These are phyloP conservation scores for Tetracladium maxilliforme DNA, from an alignment of 2,329 filamentous ascomycete species.

Conservation along the genomic window DNA sequence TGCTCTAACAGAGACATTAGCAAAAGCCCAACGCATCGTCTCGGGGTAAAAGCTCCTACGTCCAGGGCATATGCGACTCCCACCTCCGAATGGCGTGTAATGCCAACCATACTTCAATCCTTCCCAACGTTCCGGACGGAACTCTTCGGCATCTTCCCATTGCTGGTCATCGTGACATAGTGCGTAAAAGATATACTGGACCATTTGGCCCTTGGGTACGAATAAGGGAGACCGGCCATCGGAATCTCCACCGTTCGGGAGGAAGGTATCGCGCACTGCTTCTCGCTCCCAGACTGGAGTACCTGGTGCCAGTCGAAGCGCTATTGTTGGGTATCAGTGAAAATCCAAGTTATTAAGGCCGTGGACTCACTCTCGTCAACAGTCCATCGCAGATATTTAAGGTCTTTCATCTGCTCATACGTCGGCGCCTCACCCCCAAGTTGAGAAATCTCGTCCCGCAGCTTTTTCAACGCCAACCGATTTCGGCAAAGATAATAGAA, in stretches of 20 bases:
- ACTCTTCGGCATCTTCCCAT: slow-evolving; percentile 1
- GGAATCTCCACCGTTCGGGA: background rate
- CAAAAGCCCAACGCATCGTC: background rate
- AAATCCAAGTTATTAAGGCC: background rate
- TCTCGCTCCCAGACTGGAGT: background rate
- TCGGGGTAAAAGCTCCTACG: background rate
- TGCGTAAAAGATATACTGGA: background rate
- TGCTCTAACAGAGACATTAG: background rate
- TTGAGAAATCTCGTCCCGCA: background rate
- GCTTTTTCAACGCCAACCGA: background rate
- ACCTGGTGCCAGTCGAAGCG: background rate
- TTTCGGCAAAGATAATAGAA: background rate
- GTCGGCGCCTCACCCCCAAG: background rate
- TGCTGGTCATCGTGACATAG: slow-evolving; percentile 1
- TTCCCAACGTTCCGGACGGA: background rate
- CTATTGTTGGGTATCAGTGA: background rate
- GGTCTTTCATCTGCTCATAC: slow-evolving; percentile 1
- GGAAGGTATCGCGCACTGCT: slow-evolving; percentile 1
- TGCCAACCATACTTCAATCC: background rate
- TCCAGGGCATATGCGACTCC: background rate
- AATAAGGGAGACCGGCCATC: background rate
- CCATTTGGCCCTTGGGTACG: background rate
- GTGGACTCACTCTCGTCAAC: background rate
- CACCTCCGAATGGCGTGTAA: background rate
- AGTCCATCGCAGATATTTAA: background rate